Base-by-base conservation (phyloP, 208 protist genomes). In the Phytomonas francai region DNA sequence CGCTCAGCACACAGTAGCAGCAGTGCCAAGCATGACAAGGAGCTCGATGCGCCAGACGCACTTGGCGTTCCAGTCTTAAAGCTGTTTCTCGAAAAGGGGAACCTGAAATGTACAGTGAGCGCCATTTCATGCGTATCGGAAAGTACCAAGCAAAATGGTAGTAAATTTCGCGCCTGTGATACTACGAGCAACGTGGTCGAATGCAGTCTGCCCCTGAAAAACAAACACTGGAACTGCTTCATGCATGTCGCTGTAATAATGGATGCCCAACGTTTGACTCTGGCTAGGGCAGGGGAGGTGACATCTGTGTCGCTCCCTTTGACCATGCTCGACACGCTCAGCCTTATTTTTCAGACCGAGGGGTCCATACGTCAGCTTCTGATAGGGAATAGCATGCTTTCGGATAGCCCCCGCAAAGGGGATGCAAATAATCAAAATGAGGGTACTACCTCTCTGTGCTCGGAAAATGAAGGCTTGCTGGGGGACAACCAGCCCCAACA, bases 161-260 rank as follows among this genome's bases (percentile, higher is more conserved):
- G 45, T 54, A 19, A 25, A 6, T 19, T 22, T 54, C 45, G 11
- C 22, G 25, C 11, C 19, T 5, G 16, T 25, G 19, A 54, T 25
- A 7, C 19, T 54, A 25, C 22, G 45, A 25, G 45, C 6, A 54
- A 54, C 8, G 0, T 54, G 8, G 45, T 54, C 6, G 45, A 54
- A 19, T 54, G 45, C 6, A 54, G 45, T 22, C 25, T 54, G 19
- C 45, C 45, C 25, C 22, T 54, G 45, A 54, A 54, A 54, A 25
- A 57, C 39, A 71, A 79, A 64, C 70, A 79, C 66, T 79, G 74
- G 74, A 63, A 79, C 36, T 71, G 64, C 66, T 79, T 70, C 66
- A 79, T 79, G 70, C 74, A 79, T 57, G 74, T 79, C 45, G 70
- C 70, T 19, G 51, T 79, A 16, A 71, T 79, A 34, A 68, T 65